Evolutionary conservation across 2,329 filamentous ascomycete genomes (phyloP), one percentile per base, ranked within the genome.

Genomic region (Alternaria hordeiaustralica): DNA sequence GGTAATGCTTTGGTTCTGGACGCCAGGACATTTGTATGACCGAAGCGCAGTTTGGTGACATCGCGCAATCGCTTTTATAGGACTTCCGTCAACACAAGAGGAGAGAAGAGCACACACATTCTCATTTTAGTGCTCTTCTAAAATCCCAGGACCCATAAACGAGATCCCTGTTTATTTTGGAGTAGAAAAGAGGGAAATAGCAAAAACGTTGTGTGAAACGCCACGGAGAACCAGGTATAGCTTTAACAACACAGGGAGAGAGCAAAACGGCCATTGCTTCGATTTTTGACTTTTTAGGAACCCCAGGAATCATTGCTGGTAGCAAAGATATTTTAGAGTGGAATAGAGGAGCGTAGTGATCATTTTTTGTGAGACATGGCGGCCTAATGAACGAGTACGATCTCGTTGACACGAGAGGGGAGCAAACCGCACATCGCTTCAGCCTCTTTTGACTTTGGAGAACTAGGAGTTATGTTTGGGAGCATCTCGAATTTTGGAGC

Each of bases 321-420:
- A 10, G 36, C 5, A 8, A 3, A n/a, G 4, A 5, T 18, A 2
- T 41, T 41, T 41, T 18, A 41, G 1, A 18, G 36, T 41, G 4
- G 9, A 41, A n/a, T 0, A 1, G 3, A 41, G 36, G 15, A 11
- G 2, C n/a, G 9, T 11, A 3, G 2, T 41, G 3, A 36, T 4
- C 15, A 36, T 1, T 3, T n/a, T 18, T 18, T 18, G n/a, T 18
- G 8, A 3, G 2, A 41, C 9, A 41, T 10, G 5, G 33, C n/a
- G 9, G 15, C 15, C n/a, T 2, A 4, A 18, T 18, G 5, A 41
- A 2, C 8, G 18, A 4, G 15, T 18, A 41, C 2, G 8, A 18
- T 41, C 5, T 41, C n/a, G 15, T 0, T 11, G 3, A 6, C 15
- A 41, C n/a, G n/a, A 6, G n/a, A 6, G 15, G 5, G n/a, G n/a